Conservation (phyloP, 169 alveolate genomes). For the Plasmodium berghei region DNA sequence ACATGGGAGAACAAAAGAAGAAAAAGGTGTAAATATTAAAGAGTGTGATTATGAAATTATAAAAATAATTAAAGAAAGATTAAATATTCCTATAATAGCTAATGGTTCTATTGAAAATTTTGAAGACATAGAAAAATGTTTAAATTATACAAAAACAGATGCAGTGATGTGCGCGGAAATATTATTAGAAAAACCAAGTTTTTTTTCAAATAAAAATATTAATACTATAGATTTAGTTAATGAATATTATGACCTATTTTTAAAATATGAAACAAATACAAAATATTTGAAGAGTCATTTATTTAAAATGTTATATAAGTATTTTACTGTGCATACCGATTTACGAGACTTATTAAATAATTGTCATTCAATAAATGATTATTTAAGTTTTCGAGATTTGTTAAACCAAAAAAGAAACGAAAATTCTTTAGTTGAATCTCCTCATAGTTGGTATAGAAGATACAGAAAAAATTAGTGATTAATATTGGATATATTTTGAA, state of each 20-base stretch:
- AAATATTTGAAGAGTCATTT: conserved; percentile 71
- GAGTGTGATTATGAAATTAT: conserved; percentile 88
- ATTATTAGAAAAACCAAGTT: conserved; percentile 91
- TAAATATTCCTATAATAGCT: conserved; percentile 93
- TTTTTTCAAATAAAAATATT: conserved; percentile 79
- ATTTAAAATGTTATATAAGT: conserved; percentile 59
- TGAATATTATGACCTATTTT: conserved; percentile 62
- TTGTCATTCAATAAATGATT: conserved; percentile 49
- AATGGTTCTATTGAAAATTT: conserved; percentile 93
- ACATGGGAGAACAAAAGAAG: conserved; percentile 84
- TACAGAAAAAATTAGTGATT: conserved; percentile 27
- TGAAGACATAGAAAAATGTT: conserved; percentile 90
- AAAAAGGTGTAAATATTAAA: conserved; percentile 78
- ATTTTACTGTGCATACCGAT: conserved; percentile 61
- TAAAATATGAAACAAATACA: conserved; percentile 66
- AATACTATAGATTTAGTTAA: conserved; percentile 48
- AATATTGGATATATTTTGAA: background rate
- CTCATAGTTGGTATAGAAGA: conserved; percentile 68
- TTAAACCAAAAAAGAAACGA: conserved; percentile 27
- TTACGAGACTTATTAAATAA: conserved; percentile 60
- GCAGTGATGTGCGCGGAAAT: conserved; percentile 95
- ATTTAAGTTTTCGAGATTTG: conserved; percentile 22
- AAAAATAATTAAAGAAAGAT: conserved; percentile 88
- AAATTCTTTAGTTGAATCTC: conserved; percentile 22
- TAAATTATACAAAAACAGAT: conserved; percentile 92